Evolutionary conservation across 176 grass and related monocot genomes (phyloP), one percentile per base, ranked within the genome.

Genomic region (Rhynchospora breviuscula): DNA sequence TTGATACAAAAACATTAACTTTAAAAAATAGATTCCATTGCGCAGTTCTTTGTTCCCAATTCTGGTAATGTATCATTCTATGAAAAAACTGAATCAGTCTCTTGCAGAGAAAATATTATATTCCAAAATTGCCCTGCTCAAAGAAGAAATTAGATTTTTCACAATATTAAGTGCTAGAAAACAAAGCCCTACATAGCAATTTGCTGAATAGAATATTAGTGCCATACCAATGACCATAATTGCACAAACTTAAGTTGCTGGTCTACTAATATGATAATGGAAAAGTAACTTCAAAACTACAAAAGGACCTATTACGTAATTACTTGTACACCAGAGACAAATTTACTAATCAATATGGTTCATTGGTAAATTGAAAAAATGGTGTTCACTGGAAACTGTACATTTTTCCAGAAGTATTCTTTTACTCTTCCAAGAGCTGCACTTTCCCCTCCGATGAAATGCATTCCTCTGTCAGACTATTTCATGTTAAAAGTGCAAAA

Each of bases 401-500:
- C 88, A 80, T 79, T 98, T 86, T 86, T 93, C 95, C 95, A 95
- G 75, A 93, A 95, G 83, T 98, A 98, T 62, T 98, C 95, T 65
- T 90, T 81, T 18, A 94, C 89, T 63, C 95, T 94, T 17, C 64
- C 90, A 8, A 98, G 84, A 58, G 92, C 92, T 46, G 91, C 86
- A 62, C 33, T 90, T 85, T 95, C 95, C 4, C 92, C 92, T 83
- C 92, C 95, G 13, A 85, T 25, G 68, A 94, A 93, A 63, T 48
- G 82, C 86, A 94, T 94, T n/a, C 92, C 95, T 83, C 89, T 88
- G 72, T 93, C 86, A 70, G 51, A 60, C 95, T 94, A 90, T 68
- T 61, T 56, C 43, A 72, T 43, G 22, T 1, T 48, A 51, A 44
- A 74, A 74, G 21, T 74, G 49, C 14, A 74, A 10, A 74, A 51